Conservation (phyloP, 495 filamentous ascomycete genomes). For the Collariella sp. region DNA sequence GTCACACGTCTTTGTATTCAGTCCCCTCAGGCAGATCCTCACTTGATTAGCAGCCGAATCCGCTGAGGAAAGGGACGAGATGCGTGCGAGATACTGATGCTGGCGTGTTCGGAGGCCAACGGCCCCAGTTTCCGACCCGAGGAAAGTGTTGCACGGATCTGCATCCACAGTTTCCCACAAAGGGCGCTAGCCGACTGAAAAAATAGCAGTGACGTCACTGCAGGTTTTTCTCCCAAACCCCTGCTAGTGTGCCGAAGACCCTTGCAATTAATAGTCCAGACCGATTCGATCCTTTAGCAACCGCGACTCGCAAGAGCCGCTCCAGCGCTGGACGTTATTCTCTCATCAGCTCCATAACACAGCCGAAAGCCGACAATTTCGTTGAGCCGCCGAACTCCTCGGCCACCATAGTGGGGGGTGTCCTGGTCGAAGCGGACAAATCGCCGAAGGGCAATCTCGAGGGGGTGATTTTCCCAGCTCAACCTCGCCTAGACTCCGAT, state of each 20-base stretch:
- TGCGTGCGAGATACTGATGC: neutral
- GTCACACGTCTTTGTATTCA: too few relatives aligned
- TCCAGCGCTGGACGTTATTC: too few relatives aligned
- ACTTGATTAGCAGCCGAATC: neutral
- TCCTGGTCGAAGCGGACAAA: too few relatives aligned
- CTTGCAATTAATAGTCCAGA: neutral
- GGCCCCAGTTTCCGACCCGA: neutral
- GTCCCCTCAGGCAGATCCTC: neutral
- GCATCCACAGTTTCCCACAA: neutral
- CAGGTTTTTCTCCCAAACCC: neutral
- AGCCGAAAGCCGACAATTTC: neutral
- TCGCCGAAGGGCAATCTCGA: too few relatives aligned
- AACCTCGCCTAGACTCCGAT: neutral
- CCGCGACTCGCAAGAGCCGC: too few relatives aligned
- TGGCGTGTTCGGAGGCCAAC: neutral
- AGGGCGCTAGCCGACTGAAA: slow-evolving; percentile 1
- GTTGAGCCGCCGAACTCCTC: too few relatives aligned
- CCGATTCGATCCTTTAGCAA: too few relatives aligned
- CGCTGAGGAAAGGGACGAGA: neutral
- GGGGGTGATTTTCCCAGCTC: too few relatives aligned
- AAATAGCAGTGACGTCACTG: slow-evolving; percentile 13
- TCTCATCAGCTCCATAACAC: neutral
- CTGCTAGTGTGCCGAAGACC: neutral
- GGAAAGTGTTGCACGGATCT: slow-evolving; percentile 11
- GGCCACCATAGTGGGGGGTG: too few relatives aligned